A percentile compares a stretch with the other conserved stretches of the same genome.
Conservation (phyloP, 2,329 filamentous ascomycete genomes). For the Penicillium palitans region DNA sequence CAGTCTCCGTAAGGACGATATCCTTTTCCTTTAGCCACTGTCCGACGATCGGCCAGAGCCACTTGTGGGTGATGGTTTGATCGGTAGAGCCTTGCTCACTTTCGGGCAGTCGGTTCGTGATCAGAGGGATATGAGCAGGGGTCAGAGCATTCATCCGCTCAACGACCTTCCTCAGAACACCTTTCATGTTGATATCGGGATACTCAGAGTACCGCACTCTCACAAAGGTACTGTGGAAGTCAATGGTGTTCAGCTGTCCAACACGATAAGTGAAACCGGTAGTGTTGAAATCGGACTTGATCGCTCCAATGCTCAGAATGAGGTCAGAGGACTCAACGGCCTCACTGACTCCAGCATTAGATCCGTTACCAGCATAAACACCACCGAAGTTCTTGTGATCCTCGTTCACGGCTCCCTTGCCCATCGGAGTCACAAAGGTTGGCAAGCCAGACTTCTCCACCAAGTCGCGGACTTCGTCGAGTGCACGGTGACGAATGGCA, state of each 20-base stretch:
- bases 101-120: conserved; percentile 55
- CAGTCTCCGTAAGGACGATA: conserved; percentile 82
- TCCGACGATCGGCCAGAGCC: conserved; percentile 73
- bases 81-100: conserved; percentile 34
- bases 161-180: conserved; percentile 71
- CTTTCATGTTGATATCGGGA: conserved; percentile 75
- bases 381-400: conserved; percentile 73
- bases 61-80: conserved; percentile 51
- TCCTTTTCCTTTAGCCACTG: conserved; percentile 71
- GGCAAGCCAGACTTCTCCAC: conserved; percentile 73
- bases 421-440: conserved; percentile 87
- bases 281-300: conserved; percentile 50
- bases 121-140: conserved; percentile 53
- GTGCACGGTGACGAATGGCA: conserved; percentile 71
- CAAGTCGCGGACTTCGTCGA: conserved; percentile 71
- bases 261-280: conserved; percentile 81
- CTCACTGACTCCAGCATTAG: conserved; percentile 53
- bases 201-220: conserved; percentile 78
- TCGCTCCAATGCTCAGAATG: conserved; percentile 46
- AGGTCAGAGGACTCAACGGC: conserved; percentile 44
- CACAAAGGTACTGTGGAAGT: conserved; percentile 76
- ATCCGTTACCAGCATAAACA: conserved; percentile 80
- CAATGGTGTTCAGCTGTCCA: conserved; percentile 75
- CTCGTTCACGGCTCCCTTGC: conserved; percentile 81
- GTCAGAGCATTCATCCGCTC: conserved; percentile 59